A percentile compares a stretch with the other conserved stretches of the same genome.
Conservation (phyloP, 192 early-diverging fungal species). For the Backusella circina region DNA sequence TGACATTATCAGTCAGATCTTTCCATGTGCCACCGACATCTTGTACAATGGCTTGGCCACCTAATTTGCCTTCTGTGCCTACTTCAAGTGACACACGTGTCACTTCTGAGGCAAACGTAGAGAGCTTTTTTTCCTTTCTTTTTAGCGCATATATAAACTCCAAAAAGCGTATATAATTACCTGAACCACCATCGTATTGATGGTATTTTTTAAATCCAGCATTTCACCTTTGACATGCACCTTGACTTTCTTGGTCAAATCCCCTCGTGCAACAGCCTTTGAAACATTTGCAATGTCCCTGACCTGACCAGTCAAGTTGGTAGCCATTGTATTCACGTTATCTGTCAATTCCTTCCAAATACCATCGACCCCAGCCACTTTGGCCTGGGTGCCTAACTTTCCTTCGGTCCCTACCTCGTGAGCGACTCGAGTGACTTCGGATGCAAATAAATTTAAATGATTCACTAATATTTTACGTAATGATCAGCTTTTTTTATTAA, state of each 20-base stretch:
- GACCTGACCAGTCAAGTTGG: slow-evolving; percentile 65
- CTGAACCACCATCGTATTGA: slow-evolving; percentile 70
- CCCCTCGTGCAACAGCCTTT: slow-evolving; percentile 59
- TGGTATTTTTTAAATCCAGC: slow-evolving; percentile 58
- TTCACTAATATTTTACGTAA: slow-evolving; percentile 43
- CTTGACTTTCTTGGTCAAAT: slow-evolving; percentile 58
- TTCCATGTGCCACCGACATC: slow-evolving; percentile 58
- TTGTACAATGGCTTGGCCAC: slow-evolving; percentile 43
- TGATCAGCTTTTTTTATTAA: not conserved
- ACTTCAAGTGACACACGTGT: slow-evolving; percentile 38
- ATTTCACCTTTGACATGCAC: slow-evolving; percentile 65
- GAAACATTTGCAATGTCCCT: slow-evolving; percentile 63
- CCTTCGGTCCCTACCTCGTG: slow-evolving; percentile 68
- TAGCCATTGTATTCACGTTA: slow-evolving; percentile 69
- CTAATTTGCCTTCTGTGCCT: slow-evolving; percentile 52
- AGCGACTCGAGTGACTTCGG: slow-evolving; percentile 48
- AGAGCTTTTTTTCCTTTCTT: slow-evolving; percentile 29
- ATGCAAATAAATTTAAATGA: slow-evolving; percentile 38
- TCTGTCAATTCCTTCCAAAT: slow-evolving; percentile 65
- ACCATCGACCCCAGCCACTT: slow-evolving; percentile 56
- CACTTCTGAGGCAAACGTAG: slow-evolving; percentile 33
- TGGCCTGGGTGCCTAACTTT: slow-evolving; percentile 59
- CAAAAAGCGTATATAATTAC: slow-evolving; percentile 26
- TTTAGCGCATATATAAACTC: not conserved
- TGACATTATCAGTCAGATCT: slow-evolving; percentile 22